Base-by-base conservation (phyloP, 441 rosid species). In the Mallotus japonicus region DNA sequence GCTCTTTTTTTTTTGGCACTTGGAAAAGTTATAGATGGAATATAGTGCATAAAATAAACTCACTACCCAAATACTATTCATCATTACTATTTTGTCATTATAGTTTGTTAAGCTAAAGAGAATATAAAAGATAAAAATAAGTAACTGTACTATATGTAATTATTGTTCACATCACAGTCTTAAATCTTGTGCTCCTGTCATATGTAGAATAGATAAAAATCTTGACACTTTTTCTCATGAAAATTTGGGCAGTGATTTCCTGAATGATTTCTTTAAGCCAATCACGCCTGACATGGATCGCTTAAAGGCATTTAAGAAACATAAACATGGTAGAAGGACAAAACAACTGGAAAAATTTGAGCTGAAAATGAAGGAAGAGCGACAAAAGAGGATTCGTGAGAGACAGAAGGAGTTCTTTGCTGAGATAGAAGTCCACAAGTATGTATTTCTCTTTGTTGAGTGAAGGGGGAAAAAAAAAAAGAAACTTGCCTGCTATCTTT, bases 331-430 rank as follows among this genome's bases (percentile, higher is more conserved):
- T 63, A 87, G 98, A 85, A 88, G 98, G 84, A 81, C 86, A 76
- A 92, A 87, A 80, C 98, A 93, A 73, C 91, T 93, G 65, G 98
- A 93, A 81, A 92, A 74, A 76, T 87, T 78, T 83, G 98, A 92
- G 84, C 90, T 84, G 82, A 93, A 88, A 84, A 92, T 92, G 97
- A 92, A 92, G 87, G 98, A 93, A 82, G 97, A 93, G 80, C 86
- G 98, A 65, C 95, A 89, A 62, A 93, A 88, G 91, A 90, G 98
- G 83, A 92, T 91, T 64, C 97, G 96, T 74, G 98, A 93, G 82
- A 88, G 96, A 83, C 98, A 93, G 87, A 93, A 93, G 88, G 97
- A 92, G 82, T 93, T 93, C 85, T 93, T 93, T 82, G 76, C 90
- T 70, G 98, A 93, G 84, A 87, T 93, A 73, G 98, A 93, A 85